phyloP scores from a whole-genome alignment of 768 basidiomycete genomes.

The Termitomyces bulborhizus region DNA sequence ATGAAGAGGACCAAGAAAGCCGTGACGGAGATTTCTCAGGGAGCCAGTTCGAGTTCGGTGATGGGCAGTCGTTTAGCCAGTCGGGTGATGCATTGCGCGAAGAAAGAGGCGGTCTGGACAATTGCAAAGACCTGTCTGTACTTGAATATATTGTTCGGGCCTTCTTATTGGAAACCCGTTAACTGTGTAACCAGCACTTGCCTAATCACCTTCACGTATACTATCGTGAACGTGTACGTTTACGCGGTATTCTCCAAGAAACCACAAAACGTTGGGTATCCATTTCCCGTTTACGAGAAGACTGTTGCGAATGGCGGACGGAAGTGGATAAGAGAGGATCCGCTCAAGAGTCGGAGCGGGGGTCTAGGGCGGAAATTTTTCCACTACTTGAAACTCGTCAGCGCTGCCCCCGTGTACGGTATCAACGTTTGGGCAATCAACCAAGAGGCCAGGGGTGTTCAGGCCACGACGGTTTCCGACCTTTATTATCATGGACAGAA shows the following conservation, averaged over 20 bases:
- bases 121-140: too few relatives aligned
- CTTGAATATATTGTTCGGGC: slow-evolving; percentile 6
- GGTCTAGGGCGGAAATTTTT: not conserved
- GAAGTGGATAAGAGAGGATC: too few relatives aligned
- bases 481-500: not conserved
- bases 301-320: not conserved
- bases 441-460: not conserved
- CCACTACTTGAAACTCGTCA: not conserved
- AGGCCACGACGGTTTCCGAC: not conserved
- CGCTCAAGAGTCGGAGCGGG: not conserved
- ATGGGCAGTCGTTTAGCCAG: too few relatives aligned
- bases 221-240: slow-evolving; percentile 6
- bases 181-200: too few relatives aligned
- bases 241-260: slow-evolving; percentile 17
- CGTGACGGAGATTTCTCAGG: too few relatives aligned
- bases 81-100: too few relatives aligned
- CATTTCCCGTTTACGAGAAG: not conserved
- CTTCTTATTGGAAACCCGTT: slow-evolving; percentile 16
- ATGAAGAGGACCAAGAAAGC: too few relatives aligned
- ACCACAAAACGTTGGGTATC: slow-evolving; percentile 11
- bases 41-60: too few relatives aligned
- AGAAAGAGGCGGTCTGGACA: too few relatives aligned
- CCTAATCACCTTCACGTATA: slow-evolving; percentile 13
- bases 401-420: not conserved
- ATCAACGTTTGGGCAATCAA: not conserved